A percentile compares a stretch with the other conserved stretches of the same genome.
Evolutionary conservation across 139 green algal species (phyloP).

Genomic region (Limnomonas spitsbergensis): DNA sequence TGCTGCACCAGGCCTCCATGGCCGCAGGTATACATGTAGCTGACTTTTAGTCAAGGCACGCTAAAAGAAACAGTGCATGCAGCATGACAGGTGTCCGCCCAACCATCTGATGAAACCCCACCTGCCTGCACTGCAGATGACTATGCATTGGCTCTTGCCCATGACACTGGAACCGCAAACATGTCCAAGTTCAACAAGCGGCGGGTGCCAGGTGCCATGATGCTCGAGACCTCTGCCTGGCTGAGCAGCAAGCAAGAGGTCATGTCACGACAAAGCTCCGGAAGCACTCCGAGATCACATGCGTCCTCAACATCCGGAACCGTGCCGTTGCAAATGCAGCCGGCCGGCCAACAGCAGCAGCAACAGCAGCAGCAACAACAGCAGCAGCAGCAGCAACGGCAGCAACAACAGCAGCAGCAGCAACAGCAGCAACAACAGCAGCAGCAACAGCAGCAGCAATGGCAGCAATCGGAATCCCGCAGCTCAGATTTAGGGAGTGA

Average conservation of each 20-base stretch:
- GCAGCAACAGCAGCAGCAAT: too few species aligned
- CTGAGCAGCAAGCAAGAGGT: not conserved
- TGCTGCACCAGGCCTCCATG: not conserved
- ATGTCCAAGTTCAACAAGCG: slow-evolving; percentile 21
- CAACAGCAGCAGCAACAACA: slow-evolving; percentile 13
- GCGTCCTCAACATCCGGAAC: slow-evolving; percentile 1
- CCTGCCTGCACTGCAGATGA: slow-evolving; percentile 39
- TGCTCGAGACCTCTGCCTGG: not conserved
- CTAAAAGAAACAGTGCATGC: too few species aligned
- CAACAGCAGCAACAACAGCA: too few species aligned
- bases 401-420: too few species aligned
- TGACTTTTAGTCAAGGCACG: too few species aligned
- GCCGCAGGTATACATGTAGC: not conserved
- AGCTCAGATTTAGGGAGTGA: too few species aligned
- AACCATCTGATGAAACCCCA: too few species aligned
- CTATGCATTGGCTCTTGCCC: slow-evolving; percentile 45
- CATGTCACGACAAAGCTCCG: not conserved
- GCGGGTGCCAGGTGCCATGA: not conserved
- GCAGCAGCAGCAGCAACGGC: too few species aligned
- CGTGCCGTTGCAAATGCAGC: not conserved
- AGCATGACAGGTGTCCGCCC: too few species aligned
- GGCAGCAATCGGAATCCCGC: too few species aligned
- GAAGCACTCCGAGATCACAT: slow-evolving; percentile 15
- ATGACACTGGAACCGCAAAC: slow-evolving; percentile 30
- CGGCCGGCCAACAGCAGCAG: slow-evolving; percentile 18